Percentiles rank a stretch among this genome's conserved stretches.
Evolutionary conservation across 805 yeast species (phyloP).

Genomic region (Kodamaea fukazawae): DNA sequence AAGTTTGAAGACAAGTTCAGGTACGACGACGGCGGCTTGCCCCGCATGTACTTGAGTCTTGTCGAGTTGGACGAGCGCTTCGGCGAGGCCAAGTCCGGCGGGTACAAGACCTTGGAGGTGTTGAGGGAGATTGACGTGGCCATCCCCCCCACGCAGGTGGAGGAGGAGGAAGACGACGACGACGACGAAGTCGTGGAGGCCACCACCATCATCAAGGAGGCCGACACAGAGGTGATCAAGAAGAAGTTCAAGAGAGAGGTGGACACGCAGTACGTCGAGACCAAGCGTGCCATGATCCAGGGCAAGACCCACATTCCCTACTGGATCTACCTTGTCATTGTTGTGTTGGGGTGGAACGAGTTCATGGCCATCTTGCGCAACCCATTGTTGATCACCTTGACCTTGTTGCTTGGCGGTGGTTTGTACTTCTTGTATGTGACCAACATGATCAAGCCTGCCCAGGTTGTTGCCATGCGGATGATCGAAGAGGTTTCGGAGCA

Average conservation of each 20-base stretch:
- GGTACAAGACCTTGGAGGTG: constrained; percentile 58
- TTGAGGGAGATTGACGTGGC: constrained; percentile 33
- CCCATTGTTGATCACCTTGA: constrained; percentile 72
- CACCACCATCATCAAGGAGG: constrained; percentile 54
- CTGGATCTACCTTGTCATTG: constrained; percentile 69
- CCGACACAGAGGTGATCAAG: constrained; percentile 55
- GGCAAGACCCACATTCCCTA: constrained; percentile 78
- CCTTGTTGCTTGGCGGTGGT: constrained; percentile 57
- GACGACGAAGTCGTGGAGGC: constrained; percentile 37
- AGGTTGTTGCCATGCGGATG: constrained; percentile 56
- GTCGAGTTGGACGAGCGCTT: constrained; percentile 69
- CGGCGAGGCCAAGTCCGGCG: constrained; percentile 53
- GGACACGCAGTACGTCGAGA: constrained; percentile 79
- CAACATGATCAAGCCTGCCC: constrained; percentile 75
- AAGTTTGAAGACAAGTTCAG: constrained; percentile 79
- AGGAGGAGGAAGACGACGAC: constrained; percentile 21
- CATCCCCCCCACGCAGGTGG: constrained; percentile 32
- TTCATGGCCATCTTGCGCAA: constrained; percentile 82
- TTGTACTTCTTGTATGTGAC: constrained; percentile 65
- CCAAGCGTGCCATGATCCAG: constrained; percentile 80
- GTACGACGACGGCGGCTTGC: constrained; percentile 79
- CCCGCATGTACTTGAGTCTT: constrained; percentile 74
- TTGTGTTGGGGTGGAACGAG: constrained; percentile 93
- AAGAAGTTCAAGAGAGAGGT: constrained; percentile 68
- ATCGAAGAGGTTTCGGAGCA: constrained; percentile 54